Evolutionary conservation across 495 filamentous ascomycete genomes (phyloP).

Genomic region (Podospora didyma): DNA sequence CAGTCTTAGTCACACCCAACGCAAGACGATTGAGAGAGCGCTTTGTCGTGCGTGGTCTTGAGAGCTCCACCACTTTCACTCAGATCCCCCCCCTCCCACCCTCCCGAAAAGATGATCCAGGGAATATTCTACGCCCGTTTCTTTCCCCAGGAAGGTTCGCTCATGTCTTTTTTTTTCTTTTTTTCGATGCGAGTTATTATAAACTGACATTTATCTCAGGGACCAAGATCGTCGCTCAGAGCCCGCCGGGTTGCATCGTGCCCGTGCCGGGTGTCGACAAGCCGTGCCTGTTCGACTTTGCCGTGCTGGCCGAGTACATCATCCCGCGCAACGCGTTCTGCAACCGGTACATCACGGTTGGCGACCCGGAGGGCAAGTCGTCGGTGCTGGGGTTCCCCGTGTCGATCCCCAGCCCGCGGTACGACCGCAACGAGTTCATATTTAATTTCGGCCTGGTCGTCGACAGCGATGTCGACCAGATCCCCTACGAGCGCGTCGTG

Average conservation of each 20-base stretch:
- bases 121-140: slow-evolving; percentile 95
- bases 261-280: slow-evolving; percentile 45
- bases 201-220: slow-evolving; percentile 45
- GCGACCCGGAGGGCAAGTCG: slow-evolving; percentile 63
- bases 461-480: slow-evolving; percentile 54
- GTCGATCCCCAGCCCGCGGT: slow-evolving; percentile 69
- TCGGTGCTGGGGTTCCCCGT: slow-evolving; percentile 86
- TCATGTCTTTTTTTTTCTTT: neutral
- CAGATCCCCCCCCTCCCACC: no score
- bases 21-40: no score
- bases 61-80: no score
- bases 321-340: slow-evolving; percentile 91
- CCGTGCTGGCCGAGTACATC: slow-evolving; percentile 78
- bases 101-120: slow-evolving; percentile 80
- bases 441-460: slow-evolving; percentile 95
- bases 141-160: slow-evolving; percentile 77
- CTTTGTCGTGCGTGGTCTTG: no score
- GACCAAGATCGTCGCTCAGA: slow-evolving; percentile 72
- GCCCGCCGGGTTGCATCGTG: slow-evolving; percentile 70
- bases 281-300: slow-evolving; percentile 74
- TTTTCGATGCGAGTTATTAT: neutral
- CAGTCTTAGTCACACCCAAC: no score
- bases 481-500: slow-evolving; percentile 75
- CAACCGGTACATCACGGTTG: slow-evolving; percentile 77
- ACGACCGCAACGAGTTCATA: slow-evolving; percentile 92